Percentiles rank a stretch among this genome's conserved stretches.
phyloP scores from a whole-genome alignment of 345 rosid genomes.

The Mercurialis annua region DNA sequence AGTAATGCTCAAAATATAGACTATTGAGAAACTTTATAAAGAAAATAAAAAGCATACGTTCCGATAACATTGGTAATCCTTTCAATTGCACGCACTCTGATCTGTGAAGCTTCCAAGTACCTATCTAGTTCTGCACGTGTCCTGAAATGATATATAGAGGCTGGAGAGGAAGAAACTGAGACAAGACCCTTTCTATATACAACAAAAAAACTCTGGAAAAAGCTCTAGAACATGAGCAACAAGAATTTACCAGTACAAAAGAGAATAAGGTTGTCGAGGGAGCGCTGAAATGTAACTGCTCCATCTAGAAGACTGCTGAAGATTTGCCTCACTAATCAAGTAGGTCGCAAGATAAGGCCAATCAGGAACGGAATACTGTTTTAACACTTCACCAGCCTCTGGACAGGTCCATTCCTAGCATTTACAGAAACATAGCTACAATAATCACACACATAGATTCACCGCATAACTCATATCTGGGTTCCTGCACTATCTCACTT shows the following conservation, averaged over 20 bases:
- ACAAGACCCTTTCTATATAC: conserved; percentile 39
- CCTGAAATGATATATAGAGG: conserved; percentile 60
- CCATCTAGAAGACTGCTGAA: conserved; percentile 73
- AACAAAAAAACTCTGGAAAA: conserved; percentile 18
- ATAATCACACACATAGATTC: not conserved
- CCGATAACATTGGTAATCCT: conserved; percentile 80
- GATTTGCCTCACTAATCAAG: conserved; percentile 90
- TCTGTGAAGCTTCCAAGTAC: conserved; percentile 94
- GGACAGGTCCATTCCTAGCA: conserved; percentile 68
- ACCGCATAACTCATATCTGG: not conserved
- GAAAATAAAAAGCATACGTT: conserved; percentile 50
- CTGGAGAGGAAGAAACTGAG: conserved; percentile 56
- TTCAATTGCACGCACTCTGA: conserved; percentile 87
- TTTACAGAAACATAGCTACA: not conserved
- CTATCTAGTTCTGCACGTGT: conserved; percentile 87
- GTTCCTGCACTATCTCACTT: no score
- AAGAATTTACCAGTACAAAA: conserved; percentile 63
- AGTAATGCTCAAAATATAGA: conserved; percentile 11
- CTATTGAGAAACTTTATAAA: not conserved
- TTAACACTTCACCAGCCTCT: conserved; percentile 70
- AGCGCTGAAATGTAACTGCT: conserved; percentile 79
- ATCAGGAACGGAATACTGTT: conserved; percentile 78
- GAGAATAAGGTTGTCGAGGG: conserved; percentile 90
- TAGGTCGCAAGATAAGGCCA: conserved; percentile 91
- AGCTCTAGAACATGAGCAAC: not conserved